Evolutionary conservation across 768 basidiomycete genomes (phyloP), one percentile per base, ranked within the genome.

Genomic region (Strobilomyces confusus): DNA sequence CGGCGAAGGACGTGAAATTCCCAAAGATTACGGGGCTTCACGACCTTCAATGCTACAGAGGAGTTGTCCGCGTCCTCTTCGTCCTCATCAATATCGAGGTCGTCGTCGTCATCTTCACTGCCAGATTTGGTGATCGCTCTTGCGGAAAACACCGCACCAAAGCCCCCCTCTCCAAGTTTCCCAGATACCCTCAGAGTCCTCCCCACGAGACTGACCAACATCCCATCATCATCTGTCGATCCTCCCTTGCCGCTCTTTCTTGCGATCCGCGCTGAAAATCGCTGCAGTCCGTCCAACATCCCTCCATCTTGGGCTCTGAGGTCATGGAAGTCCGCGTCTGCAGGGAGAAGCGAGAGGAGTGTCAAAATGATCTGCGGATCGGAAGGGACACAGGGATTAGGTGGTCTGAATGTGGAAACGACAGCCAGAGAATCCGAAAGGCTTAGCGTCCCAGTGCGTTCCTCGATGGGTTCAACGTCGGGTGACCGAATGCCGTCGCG

Each of bases 81-180:
- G 13, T 79, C 79, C 8, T 80, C 76, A 13, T 72, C 72, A 3
- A 77, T 70, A 25, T 73, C 74, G 1, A 73, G 70, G 9, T 74
- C 76, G 4, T 77, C 76, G 3, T 78, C 78, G 7, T 76, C 75
- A 1, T 70, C 68, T 49, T 72, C 66, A 19, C 56, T 64, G 26
- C 73, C 71, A 8, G 81, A 77, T 12, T 79, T 70, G 19, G 59
- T 52, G 63, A 75, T 48, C 64, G 85, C 79, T 51, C 80, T 78
- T 4, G 89, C 91, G 56, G 87, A 81, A 75, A 95, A 99, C n/a
- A 99, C 97, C 4, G 87, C 81, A 3, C 95, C 97, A 62, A 95
- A 99, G 0, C 95, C 92, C 6, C 97, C 97, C 72, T 99, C 97
- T 17, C 97, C 97, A 22, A 99, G 77, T 69, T 98, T 99, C 56